Evolutionary conservation across 768 basidiomycete species (phyloP), one percentile per base, ranked within the genome.

Genomic region (Plicaturopsis crispa): DNA sequence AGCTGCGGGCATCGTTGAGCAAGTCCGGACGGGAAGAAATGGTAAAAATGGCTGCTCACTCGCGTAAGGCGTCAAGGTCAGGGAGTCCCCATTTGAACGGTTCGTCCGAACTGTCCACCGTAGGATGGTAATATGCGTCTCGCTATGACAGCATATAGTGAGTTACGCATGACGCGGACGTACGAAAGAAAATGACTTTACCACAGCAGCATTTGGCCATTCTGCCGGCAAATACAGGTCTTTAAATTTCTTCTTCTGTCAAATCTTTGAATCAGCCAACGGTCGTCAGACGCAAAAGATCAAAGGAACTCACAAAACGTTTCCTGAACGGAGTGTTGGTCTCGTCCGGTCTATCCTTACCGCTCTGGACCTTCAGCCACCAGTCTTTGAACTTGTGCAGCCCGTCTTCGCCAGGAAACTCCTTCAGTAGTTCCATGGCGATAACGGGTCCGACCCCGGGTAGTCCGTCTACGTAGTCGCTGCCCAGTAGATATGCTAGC

Each of bases 41-140:
- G 18, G 16, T 38, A 35, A 46, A 49, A 45, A 43, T 47, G 46
- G 33, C 41, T 36, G 11, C 78, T 39, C 55, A 93, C 89, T 71
- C 61, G 45, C 92, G 78, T 38, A 99, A 73, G 3, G 83, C 92
- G 53, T 96, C 90, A 2, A 99, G 75, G 55, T 98, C 96, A n/a
- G 93, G 90, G 45, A 92, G 65, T 4, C 89, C 92, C 94, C 94
- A 99, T 50, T 90, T 88, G 57, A 99, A 98, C 0, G 86, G 81
- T 45, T 97, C 93, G 39, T 91, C 82, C 1, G 91, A 94, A 26
- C 78, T 75, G 54, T 97, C 92, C 5, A 94, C 85, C 0, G 81
- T 75, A 0, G 94, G 94, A 52, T 91, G 79, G 53, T 86, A 85
- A 59, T 99, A 99, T 6, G 90, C 94, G 42, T 94, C 89, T 41